These are phyloP conservation scores for Poa annua DNA, from an alignment of 176 grass and related monocot species.

Conservation along the genomic window DNA sequence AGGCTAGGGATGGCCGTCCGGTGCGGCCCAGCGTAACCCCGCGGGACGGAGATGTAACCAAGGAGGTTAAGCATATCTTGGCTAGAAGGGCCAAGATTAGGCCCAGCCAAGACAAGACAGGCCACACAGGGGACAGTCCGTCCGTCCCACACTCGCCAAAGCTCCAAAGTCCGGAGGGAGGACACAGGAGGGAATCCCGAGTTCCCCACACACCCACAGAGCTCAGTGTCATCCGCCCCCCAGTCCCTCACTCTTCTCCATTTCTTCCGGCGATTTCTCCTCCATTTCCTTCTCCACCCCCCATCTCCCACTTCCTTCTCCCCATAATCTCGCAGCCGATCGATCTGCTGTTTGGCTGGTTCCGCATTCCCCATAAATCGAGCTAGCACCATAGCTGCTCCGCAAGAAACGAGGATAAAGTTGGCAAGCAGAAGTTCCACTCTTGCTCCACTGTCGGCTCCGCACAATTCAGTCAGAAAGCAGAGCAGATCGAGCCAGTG, in stretches of 20 bases:
- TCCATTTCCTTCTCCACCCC: not conserved
- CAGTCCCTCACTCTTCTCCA: not conserved
- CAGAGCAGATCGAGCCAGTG: slow-evolving; percentile 21
- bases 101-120: not conserved
- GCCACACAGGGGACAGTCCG: not conserved
- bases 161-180: not conserved
- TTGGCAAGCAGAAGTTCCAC: not conserved
- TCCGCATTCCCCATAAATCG: slow-evolving; percentile 1
- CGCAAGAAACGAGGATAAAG: slow-evolving; percentile 12
- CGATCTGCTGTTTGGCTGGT: slow-evolving; percentile 8
- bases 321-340: not conserved
- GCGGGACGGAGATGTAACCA: no score
- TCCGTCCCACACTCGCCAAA: not conserved
- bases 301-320: not conserved
- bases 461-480: not conserved
- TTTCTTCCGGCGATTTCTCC: slow-evolving; percentile 11
- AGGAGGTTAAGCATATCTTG: no score
- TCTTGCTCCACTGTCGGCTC: slow-evolving; percentile 12
- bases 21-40: no score
- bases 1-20: no score
- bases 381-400: not conserved
- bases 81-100: not conserved
- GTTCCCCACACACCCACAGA: not conserved
- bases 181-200: slow-evolving; percentile 1
- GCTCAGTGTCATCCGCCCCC: not conserved